These are phyloP conservation scores for Knoxdaviesia capensis DNA, from an alignment of 2,329 filamentous ascomycete species.

Conservation along the genomic window DNA sequence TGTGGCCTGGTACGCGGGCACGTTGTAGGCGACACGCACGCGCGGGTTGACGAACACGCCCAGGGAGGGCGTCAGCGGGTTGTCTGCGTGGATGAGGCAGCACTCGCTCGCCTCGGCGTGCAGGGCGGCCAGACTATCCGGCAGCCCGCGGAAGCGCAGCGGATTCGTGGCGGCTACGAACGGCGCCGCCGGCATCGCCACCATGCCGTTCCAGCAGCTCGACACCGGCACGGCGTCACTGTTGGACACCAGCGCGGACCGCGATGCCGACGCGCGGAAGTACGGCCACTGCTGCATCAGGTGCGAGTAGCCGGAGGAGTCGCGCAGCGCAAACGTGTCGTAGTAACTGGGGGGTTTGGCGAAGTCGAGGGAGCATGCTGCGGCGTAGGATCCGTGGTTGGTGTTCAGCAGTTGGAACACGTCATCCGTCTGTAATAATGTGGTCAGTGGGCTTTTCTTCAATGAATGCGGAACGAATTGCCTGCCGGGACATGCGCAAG, in stretches of 20 bases:
- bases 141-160: conserved; percentile 41
- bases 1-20: conserved; percentile 27
- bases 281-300: conserved; percentile 38
- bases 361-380: conserved; percentile 42
- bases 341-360: conserved; percentile 31
- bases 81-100: conserved; percentile 58
- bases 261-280: conserved; percentile 28
- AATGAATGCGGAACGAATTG: too few relatives aligned
- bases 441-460: neutral
- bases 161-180: conserved; percentile 22
- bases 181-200: conserved; percentile 30
- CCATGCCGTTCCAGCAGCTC: conserved; percentile 26
- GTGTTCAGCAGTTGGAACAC: conserved; percentile 34
- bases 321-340: conserved; percentile 42
- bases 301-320: conserved; percentile 27
- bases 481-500: too few relatives aligned
- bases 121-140: conserved; percentile 36
- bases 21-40: conserved; percentile 46
- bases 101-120: conserved; percentile 65
- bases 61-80: conserved; percentile 27
- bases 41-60: conserved; percentile 51
- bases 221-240: conserved; percentile 21
- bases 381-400: conserved; percentile 35
- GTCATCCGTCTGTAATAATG: conserved; percentile 24
- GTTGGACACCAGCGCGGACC: conserved; percentile 29